Conservation (phyloP, 106 monocot genomes). For the Xerophyta viscosa region DNA sequence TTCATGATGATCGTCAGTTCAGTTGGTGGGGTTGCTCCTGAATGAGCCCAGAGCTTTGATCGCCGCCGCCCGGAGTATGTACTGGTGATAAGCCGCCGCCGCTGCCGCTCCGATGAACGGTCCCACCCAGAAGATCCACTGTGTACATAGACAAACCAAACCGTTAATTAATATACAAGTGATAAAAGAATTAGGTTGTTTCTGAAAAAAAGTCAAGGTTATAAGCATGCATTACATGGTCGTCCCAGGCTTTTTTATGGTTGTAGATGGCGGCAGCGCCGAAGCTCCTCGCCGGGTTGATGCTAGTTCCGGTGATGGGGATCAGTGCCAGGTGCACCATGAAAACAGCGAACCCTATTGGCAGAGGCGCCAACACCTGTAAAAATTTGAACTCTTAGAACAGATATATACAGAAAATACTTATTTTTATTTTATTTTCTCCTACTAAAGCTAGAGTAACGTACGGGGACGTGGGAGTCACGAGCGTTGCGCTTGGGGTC, state of each 20-base stretch:
- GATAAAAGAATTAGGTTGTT: background rate
- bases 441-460: no score
- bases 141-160: background rate
- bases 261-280: conserved; percentile 68
- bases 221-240: no score
- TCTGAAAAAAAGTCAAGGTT: background rate
- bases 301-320: conserved; percentile 62
- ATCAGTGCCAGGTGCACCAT: conserved; percentile 70
- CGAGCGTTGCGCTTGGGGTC: conserved; percentile 25
- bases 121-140: conserved; percentile 73
- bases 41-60: conserved; percentile 59
- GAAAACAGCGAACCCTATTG: conserved; percentile 69
- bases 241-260: conserved; percentile 40
- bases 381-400: background rate
- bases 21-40: conserved; percentile 51
- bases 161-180: background rate
- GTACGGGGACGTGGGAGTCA: conserved; percentile 25
- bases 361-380: conserved; percentile 58
- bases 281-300: conserved; percentile 63
- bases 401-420: background rate
- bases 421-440: no score
- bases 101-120: conserved; percentile 45
- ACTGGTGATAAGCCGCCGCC: conserved; percentile 65
- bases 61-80: conserved; percentile 52
- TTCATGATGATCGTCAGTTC: conserved; percentile 2